Conservation (phyloP, 75 land plant genomes). For the Selaginella moellendorffii region DNA sequence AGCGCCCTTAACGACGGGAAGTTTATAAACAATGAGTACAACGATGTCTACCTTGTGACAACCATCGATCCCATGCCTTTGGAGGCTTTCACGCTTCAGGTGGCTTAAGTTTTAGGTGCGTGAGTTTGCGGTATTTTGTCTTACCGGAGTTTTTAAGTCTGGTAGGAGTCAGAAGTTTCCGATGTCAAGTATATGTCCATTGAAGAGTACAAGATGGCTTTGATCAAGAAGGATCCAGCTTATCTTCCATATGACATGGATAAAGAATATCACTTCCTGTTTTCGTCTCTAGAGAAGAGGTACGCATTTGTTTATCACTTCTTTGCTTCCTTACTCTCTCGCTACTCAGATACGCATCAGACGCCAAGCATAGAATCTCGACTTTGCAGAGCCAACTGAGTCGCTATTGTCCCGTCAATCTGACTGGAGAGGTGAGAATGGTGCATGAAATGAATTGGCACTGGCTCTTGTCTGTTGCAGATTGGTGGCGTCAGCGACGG, state of each 20-base stretch:
- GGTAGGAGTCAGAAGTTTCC: conserved; percentile 66
- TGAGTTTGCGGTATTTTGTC: neutral
- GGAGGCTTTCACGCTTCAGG: conserved; percentile 89
- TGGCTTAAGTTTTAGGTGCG: conserved; percentile 9
- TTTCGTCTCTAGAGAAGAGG: conserved; percentile 39
- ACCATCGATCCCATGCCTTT: conserved; percentile 62
- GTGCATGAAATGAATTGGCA: neutral
- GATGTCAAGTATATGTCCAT: conserved; percentile 56
- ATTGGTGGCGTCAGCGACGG: conserved; percentile 39
- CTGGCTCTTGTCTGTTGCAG: conserved; percentile 26
- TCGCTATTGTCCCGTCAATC: conserved; percentile 50
- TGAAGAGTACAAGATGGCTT: conserved; percentile 36
- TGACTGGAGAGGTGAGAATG: conserved; percentile 42
- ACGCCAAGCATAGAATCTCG: conserved; percentile 16
- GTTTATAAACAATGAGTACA: conserved; percentile 72
- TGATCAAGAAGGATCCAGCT: conserved; percentile 35
- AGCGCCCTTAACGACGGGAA: conserved; percentile 69
- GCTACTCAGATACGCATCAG: neutral
- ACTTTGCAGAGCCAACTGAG: conserved; percentile 41
- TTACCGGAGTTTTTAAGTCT: neutral
- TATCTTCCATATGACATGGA: conserved; percentile 45
- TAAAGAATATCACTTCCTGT: conserved; percentile 38
- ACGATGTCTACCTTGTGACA: conserved; percentile 83
- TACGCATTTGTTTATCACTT: no score
- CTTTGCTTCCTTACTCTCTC: no score